Percentiles rank a stretch among this genome's conserved stretches.
phyloP scores from a whole-genome alignment of 1,139 yeast genomes.

The Geotrichum siamense region DNA sequence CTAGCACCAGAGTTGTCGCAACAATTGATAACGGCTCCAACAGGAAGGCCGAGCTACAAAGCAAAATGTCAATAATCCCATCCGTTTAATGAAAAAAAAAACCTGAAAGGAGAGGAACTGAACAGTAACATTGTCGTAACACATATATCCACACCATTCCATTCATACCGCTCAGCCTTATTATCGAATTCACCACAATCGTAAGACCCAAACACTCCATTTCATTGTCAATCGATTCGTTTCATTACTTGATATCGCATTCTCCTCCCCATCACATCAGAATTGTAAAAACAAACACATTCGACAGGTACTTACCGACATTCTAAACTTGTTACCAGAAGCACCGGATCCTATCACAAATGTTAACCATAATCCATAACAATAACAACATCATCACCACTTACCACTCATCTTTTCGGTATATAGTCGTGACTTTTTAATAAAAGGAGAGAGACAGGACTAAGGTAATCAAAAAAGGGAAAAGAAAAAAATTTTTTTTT shows the following conservation, averaged over 20 bases:
- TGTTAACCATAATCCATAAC: not conserved
- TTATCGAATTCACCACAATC: too few relatives aligned
- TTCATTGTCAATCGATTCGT: too few relatives aligned
- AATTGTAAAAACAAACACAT: too few relatives aligned
- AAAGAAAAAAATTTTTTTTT: conserved; percentile 14
- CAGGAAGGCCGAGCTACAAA: conserved; percentile 87
- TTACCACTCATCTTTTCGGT: conserved; percentile 17
- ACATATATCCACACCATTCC: too few relatives aligned
- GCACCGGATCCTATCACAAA: conserved; percentile 48
- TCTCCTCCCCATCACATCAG: too few relatives aligned
- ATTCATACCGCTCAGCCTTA: too few relatives aligned
- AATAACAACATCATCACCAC: not conserved
- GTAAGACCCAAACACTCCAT: too few relatives aligned
- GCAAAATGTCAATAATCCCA: too few relatives aligned
- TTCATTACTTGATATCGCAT: too few relatives aligned
- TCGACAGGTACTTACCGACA: conserved; percentile 92
- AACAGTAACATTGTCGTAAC: too few relatives aligned
- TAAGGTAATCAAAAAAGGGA: conserved; percentile 2
- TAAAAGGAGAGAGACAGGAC: conserved; percentile 6
- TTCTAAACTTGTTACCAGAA: conserved; percentile 99
- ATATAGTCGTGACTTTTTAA: conserved; percentile 13
- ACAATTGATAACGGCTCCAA: conserved; percentile 99
- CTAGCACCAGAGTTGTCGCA: conserved; percentile 99
- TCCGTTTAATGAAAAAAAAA: too few relatives aligned
- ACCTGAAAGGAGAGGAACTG: too few relatives aligned